Evolutionary conservation across 768 basidiomycete species (phyloP), one percentile per base, ranked within the genome.

Genomic region (Russula virescens): DNA sequence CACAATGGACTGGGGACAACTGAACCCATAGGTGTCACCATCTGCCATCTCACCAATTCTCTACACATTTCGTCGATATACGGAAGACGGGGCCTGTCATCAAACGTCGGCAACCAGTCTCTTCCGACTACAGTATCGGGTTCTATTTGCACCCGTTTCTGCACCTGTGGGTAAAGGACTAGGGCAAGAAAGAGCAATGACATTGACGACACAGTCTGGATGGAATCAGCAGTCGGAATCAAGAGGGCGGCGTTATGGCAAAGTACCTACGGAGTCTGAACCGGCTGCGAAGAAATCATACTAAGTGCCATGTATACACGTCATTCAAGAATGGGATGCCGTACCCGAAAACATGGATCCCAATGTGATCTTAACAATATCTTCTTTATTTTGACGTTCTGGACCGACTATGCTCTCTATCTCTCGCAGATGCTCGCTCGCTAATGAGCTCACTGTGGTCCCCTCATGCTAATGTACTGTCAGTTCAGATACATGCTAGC

Each of bases 21-120:
- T 54, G 11, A 13, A 65, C 64, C 64, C 9, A 62, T 21, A 6
- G 64, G 64, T 2, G 49, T 40, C 3, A 58, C 46, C 55, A 64
- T 51, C 35, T 52, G 60, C 73, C 69, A 73, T 50, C 72, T 67
- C 46, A 69, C n/a, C 7, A 69, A 21, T 51, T 73, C 73, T 25
- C 67, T 70, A 26, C 69, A 55, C 13, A 73, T 31, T 0, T 69
- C 70, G 3, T 72, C 65, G 3, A 72, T 40, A 57, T 71, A 73
- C 10, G 73, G 70, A 35, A 74, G 65, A 13, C 54, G 64, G 3
- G 63, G 43, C 35, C 62, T 61, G 48, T 75, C 73, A 1, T 62
- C 64, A 16, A 70, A 73, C 25, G 61, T 65, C 7, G 73, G 74
- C 2, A 73, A 50, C 19, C 68, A 56, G 23, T 66, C 67, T n/a